phyloP scores from a whole-genome alignment of 805 yeast species.

The Saccharomycopsis capsularis region DNA sequence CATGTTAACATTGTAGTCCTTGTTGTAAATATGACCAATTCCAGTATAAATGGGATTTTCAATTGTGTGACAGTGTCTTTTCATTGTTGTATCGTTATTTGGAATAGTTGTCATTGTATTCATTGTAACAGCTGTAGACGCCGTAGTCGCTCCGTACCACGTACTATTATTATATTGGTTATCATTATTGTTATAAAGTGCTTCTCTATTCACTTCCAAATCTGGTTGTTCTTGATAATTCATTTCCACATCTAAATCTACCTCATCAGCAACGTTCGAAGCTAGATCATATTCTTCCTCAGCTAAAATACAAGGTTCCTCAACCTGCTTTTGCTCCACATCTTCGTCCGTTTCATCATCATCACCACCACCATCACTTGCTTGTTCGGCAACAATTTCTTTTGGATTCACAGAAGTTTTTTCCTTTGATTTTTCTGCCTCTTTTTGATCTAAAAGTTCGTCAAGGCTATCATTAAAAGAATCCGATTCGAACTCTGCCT shows the following conservation, averaged over 20 bases:
- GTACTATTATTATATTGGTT: neutral
- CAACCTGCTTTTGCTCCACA: no score
- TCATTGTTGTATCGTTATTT: neutral
- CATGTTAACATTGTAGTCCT: neutral
- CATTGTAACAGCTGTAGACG: neutral
- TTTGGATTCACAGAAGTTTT: no score
- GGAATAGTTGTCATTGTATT: neutral
- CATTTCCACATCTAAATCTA: neutral
- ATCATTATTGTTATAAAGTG: no score
- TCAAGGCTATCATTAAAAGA: no score
- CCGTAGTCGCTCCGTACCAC: neutral
- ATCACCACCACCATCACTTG: no score
- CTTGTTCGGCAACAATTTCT: no score
- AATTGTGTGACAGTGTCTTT: neutral
- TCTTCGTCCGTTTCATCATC: no score
- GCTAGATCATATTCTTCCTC: conserved; percentile 3
- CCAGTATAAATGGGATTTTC: neutral
- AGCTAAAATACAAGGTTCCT: no score
- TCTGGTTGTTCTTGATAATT: neutral
- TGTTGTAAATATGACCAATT: neutral
- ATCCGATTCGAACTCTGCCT: no score
- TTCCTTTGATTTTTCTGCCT: no score
- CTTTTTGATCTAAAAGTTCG: no score
- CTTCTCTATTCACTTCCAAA: no score
- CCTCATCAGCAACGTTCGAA: neutral